phyloP scores from a whole-genome alignment of 306 rosid species.

The Pueraria montana region DNA sequence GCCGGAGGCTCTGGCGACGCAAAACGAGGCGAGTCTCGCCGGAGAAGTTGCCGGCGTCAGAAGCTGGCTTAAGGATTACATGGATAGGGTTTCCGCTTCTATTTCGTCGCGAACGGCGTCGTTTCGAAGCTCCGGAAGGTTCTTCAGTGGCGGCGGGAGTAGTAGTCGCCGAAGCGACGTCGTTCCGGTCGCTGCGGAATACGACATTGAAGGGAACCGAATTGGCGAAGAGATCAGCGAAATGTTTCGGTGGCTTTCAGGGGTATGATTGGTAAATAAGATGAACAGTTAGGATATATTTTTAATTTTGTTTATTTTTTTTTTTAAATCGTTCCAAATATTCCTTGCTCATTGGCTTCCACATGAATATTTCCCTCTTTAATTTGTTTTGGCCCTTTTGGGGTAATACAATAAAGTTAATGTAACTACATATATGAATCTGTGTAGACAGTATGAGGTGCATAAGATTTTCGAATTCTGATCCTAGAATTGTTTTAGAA shows the following conservation, averaged over 20 bases:
- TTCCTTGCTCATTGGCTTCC: slow-evolving; percentile 34
- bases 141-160: slow-evolving; percentile 72
- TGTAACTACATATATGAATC: slow-evolving; percentile 1
- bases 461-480: slow-evolving; percentile 2
- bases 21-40: slow-evolving; percentile 55
- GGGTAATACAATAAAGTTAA: slow-evolving; percentile 11
- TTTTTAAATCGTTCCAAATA: neutral
- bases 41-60: slow-evolving; percentile 68
- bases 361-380: neutral
- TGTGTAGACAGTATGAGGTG: slow-evolving; percentile 35
- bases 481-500: neutral
- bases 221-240: slow-evolving; percentile 88
- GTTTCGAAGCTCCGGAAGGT: slow-evolving; percentile 84
- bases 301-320: slow-evolving; percentile 23
- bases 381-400: slow-evolving; percentile 17
- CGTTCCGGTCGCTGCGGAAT: slow-evolving; percentile 54
- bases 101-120: slow-evolving; percentile 78
- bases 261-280: slow-evolving; percentile 74
- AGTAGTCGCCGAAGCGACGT: slow-evolving; percentile 84
- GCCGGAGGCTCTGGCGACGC: slow-evolving; percentile 15
- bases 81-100: slow-evolving; percentile 76
- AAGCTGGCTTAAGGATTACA: slow-evolving; percentile 83
- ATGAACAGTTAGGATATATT: slow-evolving; percentile 30
- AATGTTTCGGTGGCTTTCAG: slow-evolving; percentile 91
- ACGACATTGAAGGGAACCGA: slow-evolving; percentile 67